phyloP scores from a whole-genome alignment of 75 land plant genomes.

The Pinus tabuliformis region DNA sequence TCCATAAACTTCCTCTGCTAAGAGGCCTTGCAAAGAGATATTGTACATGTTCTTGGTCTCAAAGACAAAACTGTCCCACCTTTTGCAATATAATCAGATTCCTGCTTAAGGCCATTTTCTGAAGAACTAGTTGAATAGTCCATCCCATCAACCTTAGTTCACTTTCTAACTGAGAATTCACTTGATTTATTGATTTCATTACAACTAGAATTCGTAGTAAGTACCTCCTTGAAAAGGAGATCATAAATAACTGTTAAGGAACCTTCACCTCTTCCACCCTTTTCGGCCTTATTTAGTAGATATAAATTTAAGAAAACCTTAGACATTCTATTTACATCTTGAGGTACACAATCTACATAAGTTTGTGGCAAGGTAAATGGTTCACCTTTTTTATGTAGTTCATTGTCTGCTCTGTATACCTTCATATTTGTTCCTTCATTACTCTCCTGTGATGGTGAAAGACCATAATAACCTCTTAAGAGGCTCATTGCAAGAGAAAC shows the following conservation, averaged over 20 bases:
- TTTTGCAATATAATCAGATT: conserved; percentile 19
- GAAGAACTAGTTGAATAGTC: conserved; percentile 12
- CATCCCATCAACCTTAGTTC: conserved; percentile 19
- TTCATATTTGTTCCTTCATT: conserved; percentile 41
- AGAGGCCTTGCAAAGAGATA: not conserved
- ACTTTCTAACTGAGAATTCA: conserved; percentile 28
- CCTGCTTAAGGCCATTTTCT: conserved; percentile 32
- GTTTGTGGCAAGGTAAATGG: conserved; percentile 11
- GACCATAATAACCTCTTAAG: conserved; percentile 59
- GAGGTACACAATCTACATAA: conserved; percentile 11
- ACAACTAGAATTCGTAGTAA: conserved; percentile 10
- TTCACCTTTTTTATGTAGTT: conserved; percentile 28
- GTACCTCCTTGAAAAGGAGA: not conserved
- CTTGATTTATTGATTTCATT: conserved; percentile 20
- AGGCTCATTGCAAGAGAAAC: conserved; percentile 65
- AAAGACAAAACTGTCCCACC: conserved; percentile 30
- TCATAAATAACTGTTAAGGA: not conserved
- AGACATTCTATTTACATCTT: conserved; percentile 15
- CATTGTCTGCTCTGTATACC: conserved; percentile 19
- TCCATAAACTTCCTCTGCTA: not conserved
- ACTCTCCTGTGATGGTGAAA: conserved; percentile 18
- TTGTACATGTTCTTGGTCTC: conserved; percentile 25
- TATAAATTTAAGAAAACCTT: conserved; percentile 26
- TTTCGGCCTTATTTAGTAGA: conserved; percentile 6
- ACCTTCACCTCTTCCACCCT: not conserved